Conservation (phyloP, 352 stramenopile species). For the Pythium graminicola region DNA sequence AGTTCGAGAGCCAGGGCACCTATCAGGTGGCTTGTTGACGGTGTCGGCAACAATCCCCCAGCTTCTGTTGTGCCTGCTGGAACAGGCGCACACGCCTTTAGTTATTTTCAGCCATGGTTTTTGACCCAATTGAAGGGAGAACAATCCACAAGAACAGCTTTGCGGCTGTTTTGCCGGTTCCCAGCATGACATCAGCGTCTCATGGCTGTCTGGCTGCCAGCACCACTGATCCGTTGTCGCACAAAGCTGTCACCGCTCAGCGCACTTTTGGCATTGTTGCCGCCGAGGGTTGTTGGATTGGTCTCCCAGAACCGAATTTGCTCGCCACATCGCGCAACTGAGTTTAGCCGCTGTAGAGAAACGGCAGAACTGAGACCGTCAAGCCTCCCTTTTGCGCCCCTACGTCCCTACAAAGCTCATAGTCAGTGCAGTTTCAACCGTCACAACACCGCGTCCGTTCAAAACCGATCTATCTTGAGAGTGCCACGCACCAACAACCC, state of each 20-base stretch:
- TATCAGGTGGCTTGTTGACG: too few species aligned
- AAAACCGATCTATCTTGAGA: background rate
- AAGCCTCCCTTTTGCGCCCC: background rate
- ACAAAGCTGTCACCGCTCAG: background rate
- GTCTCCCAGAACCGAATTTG: background rate
- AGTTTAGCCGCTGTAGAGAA: constrained; percentile 4
- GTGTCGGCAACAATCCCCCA: background rate
- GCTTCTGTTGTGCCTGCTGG: constrained; percentile 13
- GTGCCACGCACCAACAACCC: constrained; percentile 7
- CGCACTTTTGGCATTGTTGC: background rate
- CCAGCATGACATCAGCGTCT: constrained; percentile 6
- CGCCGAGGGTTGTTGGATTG: constrained; percentile 2
- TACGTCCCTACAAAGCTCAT: constrained; percentile 12
- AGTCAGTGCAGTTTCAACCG: constrained; percentile 10
- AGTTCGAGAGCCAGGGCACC: too few species aligned
- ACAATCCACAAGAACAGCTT: constrained; percentile 8
- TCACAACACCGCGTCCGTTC: constrained; percentile 3
- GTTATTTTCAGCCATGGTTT: constrained; percentile 7
- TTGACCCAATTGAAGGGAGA: constrained; percentile 1
- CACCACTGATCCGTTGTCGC: background rate
- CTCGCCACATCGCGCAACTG: constrained; percentile 1
- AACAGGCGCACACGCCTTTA: background rate
- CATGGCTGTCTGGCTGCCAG: background rate
- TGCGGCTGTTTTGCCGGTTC: constrained; percentile 11
- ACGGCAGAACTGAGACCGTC: constrained; percentile 13